Percentiles rank a stretch among this genome's conserved stretches.
These are phyloP conservation scores for Tolypocladium album DNA, from an alignment of 2,329 filamentous ascomycete genomes.

Conservation along the genomic window DNA sequence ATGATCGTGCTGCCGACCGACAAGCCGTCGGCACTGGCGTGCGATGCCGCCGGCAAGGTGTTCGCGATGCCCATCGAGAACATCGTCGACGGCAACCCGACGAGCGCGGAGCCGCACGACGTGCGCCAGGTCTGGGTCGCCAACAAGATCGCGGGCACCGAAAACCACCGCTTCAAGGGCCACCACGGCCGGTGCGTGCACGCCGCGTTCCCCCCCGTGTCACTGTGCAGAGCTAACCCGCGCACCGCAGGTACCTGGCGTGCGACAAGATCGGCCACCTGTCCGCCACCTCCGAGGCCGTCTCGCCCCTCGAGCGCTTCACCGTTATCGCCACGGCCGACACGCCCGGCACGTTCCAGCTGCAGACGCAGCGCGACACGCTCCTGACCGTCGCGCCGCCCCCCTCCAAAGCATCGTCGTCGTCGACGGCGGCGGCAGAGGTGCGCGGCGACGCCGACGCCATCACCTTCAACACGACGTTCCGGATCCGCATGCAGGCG, in stretches of 20 bases:
- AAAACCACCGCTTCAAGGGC: constrained; percentile 76
- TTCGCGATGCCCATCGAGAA: constrained; percentile 79
- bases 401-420: background rate
- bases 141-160: constrained; percentile 71
- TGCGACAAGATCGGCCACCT: constrained; percentile 77
- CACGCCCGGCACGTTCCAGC: constrained; percentile 59
- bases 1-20: constrained; percentile 73
- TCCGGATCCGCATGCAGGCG: constrained; percentile 88
- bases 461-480: constrained; percentile 57
- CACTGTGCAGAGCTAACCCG: background rate
- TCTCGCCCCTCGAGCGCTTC: constrained; percentile 78
- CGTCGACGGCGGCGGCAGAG: constrained; percentile 40
- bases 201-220: background rate
- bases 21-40: constrained; percentile 64
- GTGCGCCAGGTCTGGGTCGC: constrained; percentile 94
- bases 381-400: constrained; percentile 53
- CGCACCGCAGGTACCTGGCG: constrained; percentile 58
- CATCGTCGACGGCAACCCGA: constrained; percentile 69
- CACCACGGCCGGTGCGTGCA: constrained; percentile 65
- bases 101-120: constrained; percentile 89
- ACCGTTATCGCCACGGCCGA: constrained; percentile 52
- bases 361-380: constrained; percentile 63
- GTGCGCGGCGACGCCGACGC: constrained; percentile 66
- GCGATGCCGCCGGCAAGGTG: constrained; percentile 77
- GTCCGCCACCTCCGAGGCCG: constrained; percentile 67